Conservation (phyloP, 2,329 filamentous ascomycete species). For the Paecilomyces dactylethromorphus region DNA sequence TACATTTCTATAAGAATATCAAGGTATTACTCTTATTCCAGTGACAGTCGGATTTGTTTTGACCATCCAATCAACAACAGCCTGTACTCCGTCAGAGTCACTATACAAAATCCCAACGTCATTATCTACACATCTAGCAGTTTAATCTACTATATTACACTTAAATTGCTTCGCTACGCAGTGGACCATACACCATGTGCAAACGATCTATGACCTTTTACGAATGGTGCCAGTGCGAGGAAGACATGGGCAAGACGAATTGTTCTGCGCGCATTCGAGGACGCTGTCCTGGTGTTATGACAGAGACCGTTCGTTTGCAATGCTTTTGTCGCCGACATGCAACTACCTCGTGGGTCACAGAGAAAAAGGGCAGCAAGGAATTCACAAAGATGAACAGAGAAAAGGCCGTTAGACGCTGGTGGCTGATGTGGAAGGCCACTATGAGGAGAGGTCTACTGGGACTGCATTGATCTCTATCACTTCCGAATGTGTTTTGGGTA, state of each 20-base stretch:
- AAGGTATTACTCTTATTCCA: too few species aligned
- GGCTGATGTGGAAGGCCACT: not conserved
- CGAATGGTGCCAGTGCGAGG: slow-evolving; percentile 33
- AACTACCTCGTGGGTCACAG: slow-evolving; percentile 22
- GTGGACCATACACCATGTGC: slow-evolving; percentile 21
- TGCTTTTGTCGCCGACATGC: slow-evolving; percentile 32
- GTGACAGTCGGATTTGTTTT: too few species aligned
- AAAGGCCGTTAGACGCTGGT: not conserved
- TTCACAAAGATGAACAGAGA: slow-evolving; percentile 7
- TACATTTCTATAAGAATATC: too few species aligned
- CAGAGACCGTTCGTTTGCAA: slow-evolving; percentile 33
- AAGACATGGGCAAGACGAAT: slow-evolving; percentile 23
- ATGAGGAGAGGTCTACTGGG: not conserved
- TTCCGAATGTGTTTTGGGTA: not conserved
- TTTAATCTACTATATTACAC: too few species aligned
- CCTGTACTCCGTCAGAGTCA: too few species aligned
- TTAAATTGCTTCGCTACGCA: not conserved
- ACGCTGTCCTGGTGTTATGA: slow-evolving; percentile 21
- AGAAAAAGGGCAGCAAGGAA: slow-evolving; percentile 18
- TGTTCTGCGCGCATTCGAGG: slow-evolving; percentile 21
- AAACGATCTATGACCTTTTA: slow-evolving; percentile 31
- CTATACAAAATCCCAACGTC: too few species aligned
- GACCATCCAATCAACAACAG: too few species aligned
- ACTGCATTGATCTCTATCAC: not conserved
- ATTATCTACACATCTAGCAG: too few species aligned